Percentiles rank a stretch among this genome's conserved stretches.
phyloP scores from a whole-genome alignment of 345 rosid species.

The Dovyalis caffra region DNA sequence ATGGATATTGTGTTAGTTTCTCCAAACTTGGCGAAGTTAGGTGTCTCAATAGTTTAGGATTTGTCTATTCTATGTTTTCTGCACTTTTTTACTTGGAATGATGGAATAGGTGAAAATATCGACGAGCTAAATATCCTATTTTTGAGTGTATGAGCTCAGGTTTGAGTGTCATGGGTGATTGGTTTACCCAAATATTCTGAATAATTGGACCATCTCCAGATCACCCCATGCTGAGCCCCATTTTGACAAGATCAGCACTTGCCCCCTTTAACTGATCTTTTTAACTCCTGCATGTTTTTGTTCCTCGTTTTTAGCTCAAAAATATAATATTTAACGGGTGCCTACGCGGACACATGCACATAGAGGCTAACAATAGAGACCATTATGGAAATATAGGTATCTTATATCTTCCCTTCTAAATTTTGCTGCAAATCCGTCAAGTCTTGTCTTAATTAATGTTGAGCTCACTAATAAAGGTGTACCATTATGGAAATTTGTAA shows the following conservation, averaged over 20 bases:
- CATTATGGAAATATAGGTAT: background rate
- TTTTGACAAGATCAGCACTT: background rate
- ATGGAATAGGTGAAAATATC: background rate
- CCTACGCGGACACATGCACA: too few species aligned
- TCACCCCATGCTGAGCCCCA: background rate
- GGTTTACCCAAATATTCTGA: background rate
- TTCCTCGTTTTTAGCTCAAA: background rate
- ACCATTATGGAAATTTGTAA: background rate
- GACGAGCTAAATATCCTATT: background rate
- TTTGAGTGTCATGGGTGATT: background rate
- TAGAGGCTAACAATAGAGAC: too few species aligned
- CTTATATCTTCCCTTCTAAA: background rate
- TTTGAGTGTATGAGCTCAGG: background rate
- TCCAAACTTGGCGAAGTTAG: background rate
- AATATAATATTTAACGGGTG: background rate
- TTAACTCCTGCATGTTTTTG: background rate
- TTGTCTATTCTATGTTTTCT: background rate
- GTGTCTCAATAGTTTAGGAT: background rate
- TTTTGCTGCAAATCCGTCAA: background rate
- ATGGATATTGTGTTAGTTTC: slow-evolving; percentile 3
- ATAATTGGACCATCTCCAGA: background rate
- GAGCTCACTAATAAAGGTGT: background rate
- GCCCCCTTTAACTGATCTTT: background rate
- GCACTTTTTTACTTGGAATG: background rate
- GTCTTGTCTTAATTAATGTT: background rate